Base-by-base conservation (phyloP, 2,329 filamentous ascomycete species). In the Nemania sp. region DNA sequence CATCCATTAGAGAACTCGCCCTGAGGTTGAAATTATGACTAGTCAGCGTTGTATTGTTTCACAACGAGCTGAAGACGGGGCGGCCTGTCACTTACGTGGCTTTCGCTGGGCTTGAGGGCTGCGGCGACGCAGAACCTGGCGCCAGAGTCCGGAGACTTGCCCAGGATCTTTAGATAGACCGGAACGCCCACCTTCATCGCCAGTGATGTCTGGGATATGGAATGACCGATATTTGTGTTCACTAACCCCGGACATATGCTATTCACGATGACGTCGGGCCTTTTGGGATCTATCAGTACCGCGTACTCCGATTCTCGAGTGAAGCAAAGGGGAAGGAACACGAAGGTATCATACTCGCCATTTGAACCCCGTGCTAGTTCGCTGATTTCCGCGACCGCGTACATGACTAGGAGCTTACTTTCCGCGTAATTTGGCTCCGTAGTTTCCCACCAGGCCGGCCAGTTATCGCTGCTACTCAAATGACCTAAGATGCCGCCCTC, bases 331-430 rank as follows among this genome's bases (percentile, higher is more conserved):
- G 37, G 25, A 25, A 10, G 9, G 47, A 34, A 17, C 9, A 11
- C 5, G 11, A 49, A 34, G n/a, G 29, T 20, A 10, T 17, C 35
- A n/a, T 32, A 53, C 35, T n/a, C 35, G 9, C 50, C 39, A 21
- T 49, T 15, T n/a, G 29, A n/a, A 3, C 29, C 47, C 20, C 39
- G 39, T 13, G 42, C 52, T 13, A 46, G 13, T 20, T 47, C 18
- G 25, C 21, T 45, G 29, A 54, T 54, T 17, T 54, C 52, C 2
- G 4, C 40, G 13, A 54, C 17, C 2, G 39, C 20, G 17, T 54
- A 54, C 52, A 35, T 46, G 29, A 21, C 21, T 2, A 54, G 20
- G 37, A 54, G 42, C 42, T 54, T 54, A 17, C 52, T 54, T 3
- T 35, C n/a, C 5, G 21, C 40, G 13, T 54, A 54, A 20, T 54